phyloP scores from a whole-genome alignment of 257 asterid genomes.

The Fraxinus quadrangulata region DNA sequence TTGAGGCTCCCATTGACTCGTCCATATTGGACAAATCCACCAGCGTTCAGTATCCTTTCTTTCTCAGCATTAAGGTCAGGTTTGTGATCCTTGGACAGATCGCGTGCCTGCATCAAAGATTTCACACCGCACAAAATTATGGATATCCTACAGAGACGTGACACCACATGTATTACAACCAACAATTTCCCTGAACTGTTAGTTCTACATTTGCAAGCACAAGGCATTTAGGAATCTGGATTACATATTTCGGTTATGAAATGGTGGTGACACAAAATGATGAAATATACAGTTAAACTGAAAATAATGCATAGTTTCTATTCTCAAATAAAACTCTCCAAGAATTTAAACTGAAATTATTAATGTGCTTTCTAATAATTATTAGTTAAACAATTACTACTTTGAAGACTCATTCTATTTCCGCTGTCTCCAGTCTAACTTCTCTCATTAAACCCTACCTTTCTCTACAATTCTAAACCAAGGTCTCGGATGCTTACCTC shows the following conservation, averaged over 20 bases:
- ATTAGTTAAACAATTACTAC: conserved; percentile 1
- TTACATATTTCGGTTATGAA: conserved; percentile 14
- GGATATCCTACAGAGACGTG: conserved; percentile 8
- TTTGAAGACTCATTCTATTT: background rate
- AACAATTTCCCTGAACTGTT: conserved; percentile 2
- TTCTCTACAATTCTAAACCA: background rate
- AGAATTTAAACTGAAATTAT: background rate
- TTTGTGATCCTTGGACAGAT: conserved; percentile 89
- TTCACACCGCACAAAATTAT: background rate
- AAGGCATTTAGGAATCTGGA: conserved; percentile 1
- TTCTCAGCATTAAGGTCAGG: conserved; percentile 76
- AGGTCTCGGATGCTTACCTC: background rate
- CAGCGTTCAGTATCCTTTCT: conserved; percentile 84
- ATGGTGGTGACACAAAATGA: background rate
- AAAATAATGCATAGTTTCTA: background rate
- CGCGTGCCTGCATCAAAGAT: conserved; percentile 56
- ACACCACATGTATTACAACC: conserved; percentile 10
- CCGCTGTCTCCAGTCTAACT: background rate
- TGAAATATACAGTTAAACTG: background rate
- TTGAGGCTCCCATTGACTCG: conserved; percentile 96
- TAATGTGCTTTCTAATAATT: background rate
- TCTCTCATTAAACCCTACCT: background rate
- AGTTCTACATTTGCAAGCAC: conserved; percentile 22
- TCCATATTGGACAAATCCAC: conserved; percentile 89
- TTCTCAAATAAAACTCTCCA: background rate